Evolutionary conservation across 2,329 filamentous ascomycete genomes (phyloP).

Genomic region (Fusarium tricinctum): DNA sequence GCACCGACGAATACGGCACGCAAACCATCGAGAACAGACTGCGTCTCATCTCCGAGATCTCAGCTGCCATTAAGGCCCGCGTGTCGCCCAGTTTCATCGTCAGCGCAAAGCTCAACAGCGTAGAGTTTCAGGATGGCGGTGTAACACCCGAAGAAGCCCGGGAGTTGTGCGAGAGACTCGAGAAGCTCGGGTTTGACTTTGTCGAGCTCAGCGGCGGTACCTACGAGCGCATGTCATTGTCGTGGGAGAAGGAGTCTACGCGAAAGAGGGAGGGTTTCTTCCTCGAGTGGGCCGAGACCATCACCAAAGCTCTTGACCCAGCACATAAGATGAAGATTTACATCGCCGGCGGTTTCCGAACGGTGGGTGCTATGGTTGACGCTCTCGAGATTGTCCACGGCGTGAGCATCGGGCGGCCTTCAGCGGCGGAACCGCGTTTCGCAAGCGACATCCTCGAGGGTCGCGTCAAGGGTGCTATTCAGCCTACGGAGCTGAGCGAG

Average conservation of each 20-base stretch:
- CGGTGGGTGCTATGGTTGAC: constrained; percentile 68
- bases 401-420: constrained; percentile 64
- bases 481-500: constrained; percentile 31
- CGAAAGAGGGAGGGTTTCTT: constrained; percentile 70
- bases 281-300: constrained; percentile 68
- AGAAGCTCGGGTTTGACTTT: constrained; percentile 66
- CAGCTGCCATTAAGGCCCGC: constrained; percentile 51
- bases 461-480: constrained; percentile 35
- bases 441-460: constrained; percentile 50
- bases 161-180: constrained; percentile 62
- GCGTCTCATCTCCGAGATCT: constrained; percentile 61
- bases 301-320: constrained; percentile 55
- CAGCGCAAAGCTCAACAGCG: constrained; percentile 69
- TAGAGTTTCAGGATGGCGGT: constrained; percentile 68
- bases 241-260: constrained; percentile 67
- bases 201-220: constrained; percentile 73
- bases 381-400: constrained; percentile 70
- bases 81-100: constrained; percentile 58
- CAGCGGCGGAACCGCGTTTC: constrained; percentile 53
- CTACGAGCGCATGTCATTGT: constrained; percentile 66
- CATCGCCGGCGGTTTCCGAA: constrained; percentile 70
- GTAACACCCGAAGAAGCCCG: constrained; percentile 65
- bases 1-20: constrained; percentile 66
- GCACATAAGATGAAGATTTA: constrained; percentile 66
- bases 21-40: constrained; percentile 59